Evolutionary conservation across 805 yeast species (phyloP), one percentile per base, ranked within the genome.

Genomic region (Yamadazyma sp.): DNA sequence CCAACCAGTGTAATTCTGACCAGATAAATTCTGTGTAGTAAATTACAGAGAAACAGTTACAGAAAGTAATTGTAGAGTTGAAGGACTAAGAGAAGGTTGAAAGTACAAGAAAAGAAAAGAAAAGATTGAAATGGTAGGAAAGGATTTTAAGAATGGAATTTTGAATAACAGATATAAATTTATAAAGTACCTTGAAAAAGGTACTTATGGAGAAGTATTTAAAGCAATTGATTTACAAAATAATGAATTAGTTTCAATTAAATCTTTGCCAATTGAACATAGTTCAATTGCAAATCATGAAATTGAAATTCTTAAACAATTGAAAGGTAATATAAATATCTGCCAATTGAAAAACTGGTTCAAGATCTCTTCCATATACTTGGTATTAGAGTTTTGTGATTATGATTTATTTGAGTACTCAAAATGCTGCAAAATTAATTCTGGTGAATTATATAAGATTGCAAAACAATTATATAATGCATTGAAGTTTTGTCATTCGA

Each of bases 321-420:
- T 53, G 65, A 52, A 39, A 38, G 42, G 42, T 13, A 78, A 77
- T 54, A 65, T 62, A 17, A 71, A 78, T 54, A 68, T 82, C 25
- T 80, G 86, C 48, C 70, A 74, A 36, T 56, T 83, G 46, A 45
- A 78, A 16, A 80, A 80, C 42, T 60, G 62, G 40, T 78, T 80
- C 44, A 81, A 79, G 47, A 72, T 82, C 10, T 56, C 62, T 5
- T 70, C 69, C 44, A 69, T 72, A 41, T 69, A 77, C 14, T 50
- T 83, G 45, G 81, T 80, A 11, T 63, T 83, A 49, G 89, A 83
- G 54, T 80, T 75, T 53, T 80, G 84, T 43, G 65, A 35, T 16
- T 39, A 34, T 23, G 47, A 43, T 26, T 36, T 43, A 18, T 30
- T 36, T 30, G 47, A 39, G n/a, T 37, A 32, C 27, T 28, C 26